These are phyloP conservation scores for Talaromyces borbonicus DNA, from an alignment of 495 filamentous ascomycete genomes.

Conservation along the genomic window DNA sequence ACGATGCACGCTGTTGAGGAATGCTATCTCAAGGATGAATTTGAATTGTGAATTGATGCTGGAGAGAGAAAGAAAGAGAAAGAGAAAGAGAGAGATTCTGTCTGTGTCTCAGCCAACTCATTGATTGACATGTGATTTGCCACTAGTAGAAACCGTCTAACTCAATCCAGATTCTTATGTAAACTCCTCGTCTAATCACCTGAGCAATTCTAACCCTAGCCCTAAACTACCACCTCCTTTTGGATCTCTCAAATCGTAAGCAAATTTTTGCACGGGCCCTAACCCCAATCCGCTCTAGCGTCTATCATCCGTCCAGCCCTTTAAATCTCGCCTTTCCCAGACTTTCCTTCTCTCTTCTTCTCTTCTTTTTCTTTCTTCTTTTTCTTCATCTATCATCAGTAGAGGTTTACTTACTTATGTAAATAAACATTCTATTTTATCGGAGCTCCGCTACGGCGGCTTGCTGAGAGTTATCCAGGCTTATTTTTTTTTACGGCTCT, in stretches of 20 bases:
- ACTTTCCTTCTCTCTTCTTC: conserved; percentile 6
- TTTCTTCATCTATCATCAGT: conserved; percentile 41
- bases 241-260: background rate
- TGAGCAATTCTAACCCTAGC: background rate
- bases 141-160: no score
- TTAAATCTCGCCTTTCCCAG: background rate
- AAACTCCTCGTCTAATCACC: no score
- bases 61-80: no score
- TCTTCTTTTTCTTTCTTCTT: conserved; percentile 19
- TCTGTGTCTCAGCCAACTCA: no score
- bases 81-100: no score
- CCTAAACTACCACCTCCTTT: background rate
- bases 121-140: no score
- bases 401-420: conserved; percentile 38
- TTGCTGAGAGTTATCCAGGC: conserved; percentile 40
- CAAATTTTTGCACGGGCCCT: background rate
- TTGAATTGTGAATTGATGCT: no score
- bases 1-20: no score
- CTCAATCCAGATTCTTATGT: no score
- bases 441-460: conserved; percentile 34
- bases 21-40: no score
- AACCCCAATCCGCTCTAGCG: background rate
- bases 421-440: conserved; percentile 26
- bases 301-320: background rate
- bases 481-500: no score